Evolutionary conservation across 2,329 filamentous ascomycete species (phyloP).

Genomic region (Gnomoniopsis smithogilvyi): DNA sequence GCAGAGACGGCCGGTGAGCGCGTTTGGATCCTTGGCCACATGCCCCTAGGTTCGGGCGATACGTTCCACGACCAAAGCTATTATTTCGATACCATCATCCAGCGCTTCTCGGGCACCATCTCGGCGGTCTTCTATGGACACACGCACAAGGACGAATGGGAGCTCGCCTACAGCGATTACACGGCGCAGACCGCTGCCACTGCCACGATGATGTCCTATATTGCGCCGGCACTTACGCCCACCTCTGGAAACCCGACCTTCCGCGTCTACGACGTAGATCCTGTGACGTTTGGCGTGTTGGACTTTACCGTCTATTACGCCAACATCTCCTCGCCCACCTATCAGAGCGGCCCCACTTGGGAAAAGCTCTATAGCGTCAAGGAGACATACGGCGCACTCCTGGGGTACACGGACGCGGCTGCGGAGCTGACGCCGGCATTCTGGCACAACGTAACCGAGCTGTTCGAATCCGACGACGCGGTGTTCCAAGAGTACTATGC

Average conservation of each 20-base stretch:
- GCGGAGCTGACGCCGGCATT: constrained; percentile 49
- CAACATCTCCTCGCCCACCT: constrained; percentile 43
- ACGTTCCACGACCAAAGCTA: constrained; percentile 46
- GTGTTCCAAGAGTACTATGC: constrained; percentile 36
- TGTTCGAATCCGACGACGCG: constrained; percentile 32
- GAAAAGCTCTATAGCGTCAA: constrained; percentile 54
- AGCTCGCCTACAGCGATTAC: constrained; percentile 52
- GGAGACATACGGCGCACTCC: constrained; percentile 46
- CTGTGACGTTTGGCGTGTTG: constrained; percentile 51
- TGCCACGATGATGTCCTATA: constrained; percentile 49
- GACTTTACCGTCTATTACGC: constrained; percentile 54
- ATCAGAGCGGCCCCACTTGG: constrained; percentile 49
- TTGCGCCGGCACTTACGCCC: constrained; percentile 52
- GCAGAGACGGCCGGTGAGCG: constrained; percentile 50
- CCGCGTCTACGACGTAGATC: constrained; percentile 56
- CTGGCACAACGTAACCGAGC: constrained; percentile 39
- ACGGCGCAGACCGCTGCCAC: constrained; percentile 34
- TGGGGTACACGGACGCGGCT: constrained; percentile 33
- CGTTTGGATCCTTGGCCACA: constrained; percentile 57
- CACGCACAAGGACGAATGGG: constrained; percentile 55
- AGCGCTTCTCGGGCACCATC: constrained; percentile 51
- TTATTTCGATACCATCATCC: constrained; percentile 51
- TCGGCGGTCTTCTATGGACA: constrained; percentile 53
- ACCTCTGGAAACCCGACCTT: constrained; percentile 55
- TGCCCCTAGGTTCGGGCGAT: constrained; percentile 48